Percentiles rank a stretch among this genome's conserved stretches.
phyloP scores from a whole-genome alignment of 768 basidiomycete genomes.

The Symmetrospora coprosmae region DNA sequence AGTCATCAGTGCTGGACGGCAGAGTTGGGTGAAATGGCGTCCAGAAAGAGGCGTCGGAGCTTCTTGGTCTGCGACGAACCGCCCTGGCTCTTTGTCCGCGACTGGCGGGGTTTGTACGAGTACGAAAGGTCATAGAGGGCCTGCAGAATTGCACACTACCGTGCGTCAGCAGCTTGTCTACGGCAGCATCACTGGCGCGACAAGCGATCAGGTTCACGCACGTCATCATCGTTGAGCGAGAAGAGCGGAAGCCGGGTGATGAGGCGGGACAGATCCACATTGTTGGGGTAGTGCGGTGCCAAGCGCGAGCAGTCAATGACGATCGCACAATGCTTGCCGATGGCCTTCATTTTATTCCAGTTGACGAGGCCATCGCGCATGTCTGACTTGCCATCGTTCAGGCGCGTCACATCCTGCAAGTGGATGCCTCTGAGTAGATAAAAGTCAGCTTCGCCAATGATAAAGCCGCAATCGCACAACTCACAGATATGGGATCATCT shows the following conservation, averaged over 20 bases:
- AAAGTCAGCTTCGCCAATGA: too few species aligned
- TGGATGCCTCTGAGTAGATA: constrained; percentile 82
- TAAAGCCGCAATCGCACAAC: constrained; percentile 26
- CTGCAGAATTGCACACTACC: background rate
- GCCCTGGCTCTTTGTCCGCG: background rate
- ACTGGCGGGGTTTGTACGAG: constrained; percentile 19
- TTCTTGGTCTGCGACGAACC: background rate
- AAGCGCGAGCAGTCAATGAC: constrained; percentile 39
- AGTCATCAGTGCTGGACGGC: too few species aligned
- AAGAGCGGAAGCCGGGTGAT: constrained; percentile 25
- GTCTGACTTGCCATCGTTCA: constrained; percentile 72
- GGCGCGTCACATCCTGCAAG: constrained; percentile 71
- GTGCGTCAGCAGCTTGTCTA: background rate
- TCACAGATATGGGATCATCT: constrained; percentile 62
- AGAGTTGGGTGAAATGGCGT: too few species aligned
- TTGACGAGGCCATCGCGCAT: constrained; percentile 62
- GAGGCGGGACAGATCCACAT: constrained; percentile 26
- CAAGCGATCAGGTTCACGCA: too few species aligned
- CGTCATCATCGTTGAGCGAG: constrained; percentile 10
- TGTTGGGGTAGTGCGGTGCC: constrained; percentile 22
- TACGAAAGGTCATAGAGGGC: constrained; percentile 22
- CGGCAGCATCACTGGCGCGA: too few species aligned
- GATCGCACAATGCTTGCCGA: constrained; percentile 67
- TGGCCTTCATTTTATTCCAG: constrained; percentile 91
- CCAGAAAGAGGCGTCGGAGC: background rate